Conservation (phyloP, 2,329 filamentous ascomycete genomes). For the Bipolaris bicolor region DNA sequence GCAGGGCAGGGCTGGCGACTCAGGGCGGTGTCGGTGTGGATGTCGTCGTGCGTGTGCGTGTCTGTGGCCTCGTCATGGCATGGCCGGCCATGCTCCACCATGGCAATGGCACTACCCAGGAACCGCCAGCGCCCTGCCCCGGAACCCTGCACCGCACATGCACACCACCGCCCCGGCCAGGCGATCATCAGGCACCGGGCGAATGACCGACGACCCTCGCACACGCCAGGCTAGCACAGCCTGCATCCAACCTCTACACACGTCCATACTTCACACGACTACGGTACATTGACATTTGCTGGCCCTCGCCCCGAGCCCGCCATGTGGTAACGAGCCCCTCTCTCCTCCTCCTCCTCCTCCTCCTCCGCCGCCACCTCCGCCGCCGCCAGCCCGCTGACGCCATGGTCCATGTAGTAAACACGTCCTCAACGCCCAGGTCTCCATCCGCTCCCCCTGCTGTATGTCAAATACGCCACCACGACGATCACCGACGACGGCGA, state of each 20-base stretch:
- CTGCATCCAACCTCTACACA: slow-evolving; percentile 4
- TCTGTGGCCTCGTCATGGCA: slow-evolving; percentile 7
- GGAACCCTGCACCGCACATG: slow-evolving; percentile 15
- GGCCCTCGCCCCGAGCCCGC: slow-evolving; percentile 2
- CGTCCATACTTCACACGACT: not conserved
- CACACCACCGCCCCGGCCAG: slow-evolving; percentile 13
- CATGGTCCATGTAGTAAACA: slow-evolving; percentile 74
- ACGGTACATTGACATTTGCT: not conserved
- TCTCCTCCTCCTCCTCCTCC: slow-evolving; percentile 22
- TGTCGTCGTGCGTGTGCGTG: slow-evolving; percentile 15
- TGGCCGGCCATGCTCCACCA: not conserved
- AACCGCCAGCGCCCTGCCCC: slow-evolving; percentile 2
- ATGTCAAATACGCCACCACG: slow-evolving; percentile 46
- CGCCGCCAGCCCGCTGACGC: slow-evolving; percentile 25
- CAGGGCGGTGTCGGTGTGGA: not conserved
- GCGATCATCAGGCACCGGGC: slow-evolving; percentile 30
- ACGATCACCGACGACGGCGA: not conserved
- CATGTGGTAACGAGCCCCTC: slow-evolving; percentile 37
- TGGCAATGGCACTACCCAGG: not conserved
- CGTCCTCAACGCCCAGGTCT: slow-evolving; percentile 95
- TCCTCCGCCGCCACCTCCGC: slow-evolving; percentile 19
- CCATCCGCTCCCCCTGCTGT: slow-evolving; percentile 97
- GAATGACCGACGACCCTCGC: slow-evolving; percentile 15
- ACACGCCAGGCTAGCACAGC: slow-evolving; percentile 9
- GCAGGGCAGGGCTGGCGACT: not conserved